Evolutionary conservation across 306 rosid species (phyloP), one percentile per base, ranked within the genome.

Genomic region (Geum urbanum): DNA sequence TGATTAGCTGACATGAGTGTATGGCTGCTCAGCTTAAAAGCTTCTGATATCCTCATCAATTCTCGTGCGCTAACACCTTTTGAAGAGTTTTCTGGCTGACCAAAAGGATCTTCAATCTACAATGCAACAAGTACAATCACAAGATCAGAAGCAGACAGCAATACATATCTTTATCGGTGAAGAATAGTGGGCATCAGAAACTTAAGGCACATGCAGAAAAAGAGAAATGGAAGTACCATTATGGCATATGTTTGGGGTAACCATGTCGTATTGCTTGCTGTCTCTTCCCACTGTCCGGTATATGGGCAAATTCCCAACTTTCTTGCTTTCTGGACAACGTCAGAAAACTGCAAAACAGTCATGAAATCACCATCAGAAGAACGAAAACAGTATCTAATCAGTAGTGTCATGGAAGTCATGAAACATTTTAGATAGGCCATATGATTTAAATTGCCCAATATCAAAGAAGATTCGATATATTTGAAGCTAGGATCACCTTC

Each of bases 61-160:
- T 87, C 87, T 66, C 71, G 74, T 45, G 20, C 16, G 35, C 77
- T 80, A 64, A 94, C 90, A 22, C 84, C 81, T 78, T 96, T 84
- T 0, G 96, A 86, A 45, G 81, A 63, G 63, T 94, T 94, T 71
- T 74, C 84, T 3, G 89, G 92, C 78, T 86, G 96, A 85, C 86
- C 89, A 74, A 94, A 87, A 67, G 99, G 99, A 82, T 94, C 99
- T 82, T 94, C 97, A 58, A 94, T 57, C 97, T 94, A 72, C 70
- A 72, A 79, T 50, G 67, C 84, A 75, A 20, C n/a, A 66, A 64
- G 6, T 44, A 24, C 71, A 48, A 56, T 44, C 52, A 66, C 74
- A 70, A 58, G 57, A 69, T 78, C 75, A 86, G 53, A 48, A 64
- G 62, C 16, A 35, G 56, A 70, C 48, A 68, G 60, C 24, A 53